Conservation (phyloP, 371 early-diverging fungal species). For the Actinomucor elegans region DNA sequence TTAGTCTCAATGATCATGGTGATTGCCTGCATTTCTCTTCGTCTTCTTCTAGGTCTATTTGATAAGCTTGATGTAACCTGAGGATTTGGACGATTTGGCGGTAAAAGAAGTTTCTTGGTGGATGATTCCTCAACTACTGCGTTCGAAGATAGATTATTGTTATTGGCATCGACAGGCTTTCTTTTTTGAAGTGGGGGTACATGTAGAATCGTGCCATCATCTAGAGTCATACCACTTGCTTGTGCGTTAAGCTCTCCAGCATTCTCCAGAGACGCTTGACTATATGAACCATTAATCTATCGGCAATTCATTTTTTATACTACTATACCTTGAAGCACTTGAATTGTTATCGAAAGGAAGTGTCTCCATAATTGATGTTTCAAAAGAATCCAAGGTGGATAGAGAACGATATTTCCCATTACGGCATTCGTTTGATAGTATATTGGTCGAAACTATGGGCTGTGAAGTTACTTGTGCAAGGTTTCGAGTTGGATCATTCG, state of each 20-base stretch:
- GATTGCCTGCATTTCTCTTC: constrained; percentile 53
- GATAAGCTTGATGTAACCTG: neutral
- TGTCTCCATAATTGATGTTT: neutral
- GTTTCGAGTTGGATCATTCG: too few species aligned
- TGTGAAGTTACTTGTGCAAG: too few species aligned
- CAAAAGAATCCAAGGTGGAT: constrained; percentile 6
- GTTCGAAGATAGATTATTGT: neutral
- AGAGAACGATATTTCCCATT: too few species aligned
- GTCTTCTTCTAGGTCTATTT: constrained; percentile 38
- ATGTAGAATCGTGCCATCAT: too few species aligned
- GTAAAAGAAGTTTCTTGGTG: neutral
- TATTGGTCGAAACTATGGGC: too few species aligned
- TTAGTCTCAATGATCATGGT: constrained; percentile 52
- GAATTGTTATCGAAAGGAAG: neutral
- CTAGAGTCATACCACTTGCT: too few species aligned
- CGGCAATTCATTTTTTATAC: neutral
- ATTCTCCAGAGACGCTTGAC: neutral
- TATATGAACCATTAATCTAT: neutral
- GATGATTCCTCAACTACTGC: neutral
- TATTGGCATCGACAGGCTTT: neutral
- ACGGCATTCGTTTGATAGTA: too few species aligned
- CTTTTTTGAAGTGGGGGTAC: neutral
- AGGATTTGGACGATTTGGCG: neutral
- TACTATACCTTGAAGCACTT: neutral
- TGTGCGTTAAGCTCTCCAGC: too few species aligned